These are phyloP conservation scores for Fimicolochytrium jonesii DNA, from an alignment of 192 early-diverging fungal genomes.

Conservation along the genomic window DNA sequence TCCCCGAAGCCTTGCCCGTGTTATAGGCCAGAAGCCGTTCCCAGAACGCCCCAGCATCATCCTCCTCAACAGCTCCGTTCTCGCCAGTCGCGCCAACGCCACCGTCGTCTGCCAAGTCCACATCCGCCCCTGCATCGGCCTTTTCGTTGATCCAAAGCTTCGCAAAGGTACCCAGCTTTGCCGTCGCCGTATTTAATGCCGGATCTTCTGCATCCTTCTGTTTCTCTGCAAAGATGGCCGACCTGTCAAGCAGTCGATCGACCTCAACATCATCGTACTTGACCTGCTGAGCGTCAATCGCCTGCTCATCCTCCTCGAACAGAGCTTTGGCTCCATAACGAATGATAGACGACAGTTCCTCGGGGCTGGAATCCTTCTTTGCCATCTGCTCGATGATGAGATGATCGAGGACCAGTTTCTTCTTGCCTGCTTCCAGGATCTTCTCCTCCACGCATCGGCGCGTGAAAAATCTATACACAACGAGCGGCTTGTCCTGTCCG, in stretches of 20 bases:
- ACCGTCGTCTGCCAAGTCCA: neutral
- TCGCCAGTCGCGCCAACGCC: neutral
- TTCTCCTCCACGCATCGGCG: slow-evolving; percentile 61
- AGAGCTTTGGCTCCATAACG: slow-evolving; percentile 65
- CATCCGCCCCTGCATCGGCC: slow-evolving; percentile 7
- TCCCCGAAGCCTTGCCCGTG: neutral
- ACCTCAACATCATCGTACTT: slow-evolving; percentile 56
- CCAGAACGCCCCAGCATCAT: slow-evolving; percentile 33
- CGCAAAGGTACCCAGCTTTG: slow-evolving; percentile 42
- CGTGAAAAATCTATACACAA: slow-evolving; percentile 59
- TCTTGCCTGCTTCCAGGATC: slow-evolving; percentile 70
- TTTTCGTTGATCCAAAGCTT: slow-evolving; percentile 60
- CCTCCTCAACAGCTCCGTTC: slow-evolving; percentile 28
- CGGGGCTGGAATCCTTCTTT: slow-evolving; percentile 49
- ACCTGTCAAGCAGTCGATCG: slow-evolving; percentile 57
- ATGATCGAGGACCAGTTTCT: slow-evolving; percentile 72
- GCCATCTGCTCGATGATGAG: slow-evolving; percentile 71
- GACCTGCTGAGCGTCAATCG: slow-evolving; percentile 31
- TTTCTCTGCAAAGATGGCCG: slow-evolving; percentile 18
- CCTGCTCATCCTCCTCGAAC: slow-evolving; percentile 54
- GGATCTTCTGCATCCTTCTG: slow-evolving; percentile 9
- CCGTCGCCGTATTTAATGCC: slow-evolving; percentile 6
- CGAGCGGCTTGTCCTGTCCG: slow-evolving; percentile 64
- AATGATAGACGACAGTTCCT: slow-evolving; percentile 61
- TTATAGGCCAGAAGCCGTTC: slow-evolving; percentile 12